These are phyloP conservation scores for Plasmodium cynomolgi DNA, from an alignment of 169 alveolate genomes.

Conservation along the genomic window DNA sequence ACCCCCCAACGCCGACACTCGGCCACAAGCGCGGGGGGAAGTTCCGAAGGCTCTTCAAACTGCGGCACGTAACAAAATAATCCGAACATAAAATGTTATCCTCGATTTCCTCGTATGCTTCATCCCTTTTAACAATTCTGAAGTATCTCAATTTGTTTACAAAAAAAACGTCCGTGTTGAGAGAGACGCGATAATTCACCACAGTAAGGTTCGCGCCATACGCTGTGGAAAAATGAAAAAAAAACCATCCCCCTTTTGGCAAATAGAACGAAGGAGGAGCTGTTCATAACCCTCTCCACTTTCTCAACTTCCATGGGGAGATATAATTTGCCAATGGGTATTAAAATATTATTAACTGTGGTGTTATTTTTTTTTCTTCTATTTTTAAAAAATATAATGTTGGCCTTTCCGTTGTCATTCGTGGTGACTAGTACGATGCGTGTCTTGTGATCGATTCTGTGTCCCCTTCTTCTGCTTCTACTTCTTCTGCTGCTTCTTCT, in stretches of 20 bases:
- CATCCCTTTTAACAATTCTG: conserved; percentile 6
- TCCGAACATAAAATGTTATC: not conserved
- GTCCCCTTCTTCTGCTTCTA: too few relatives aligned
- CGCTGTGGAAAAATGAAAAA: conserved; percentile 21
- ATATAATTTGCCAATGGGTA: conserved; percentile 38
- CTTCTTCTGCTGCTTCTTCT: too few relatives aligned
- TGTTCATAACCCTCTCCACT: conserved; percentile 12
- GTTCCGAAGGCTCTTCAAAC: not conserved
- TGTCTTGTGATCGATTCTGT: not conserved
- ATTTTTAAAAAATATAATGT: conserved; percentile 15
- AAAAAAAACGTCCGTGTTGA: not conserved
- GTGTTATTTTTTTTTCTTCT: not conserved
- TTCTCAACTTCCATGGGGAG: conserved; percentile 15
- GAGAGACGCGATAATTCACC: conserved; percentile 7
- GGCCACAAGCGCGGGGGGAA: not conserved
- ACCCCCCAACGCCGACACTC: not conserved
- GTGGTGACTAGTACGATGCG: not conserved
- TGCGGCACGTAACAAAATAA: not conserved
- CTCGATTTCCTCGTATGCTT: conserved; percentile 10
- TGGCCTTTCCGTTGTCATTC: not conserved
- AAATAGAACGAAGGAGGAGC: conserved; percentile 14
- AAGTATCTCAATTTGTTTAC: not conserved
- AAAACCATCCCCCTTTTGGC: conserved; percentile 34
- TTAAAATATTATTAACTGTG: not conserved
- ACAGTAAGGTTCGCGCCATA: conserved; percentile 19